These are phyloP conservation scores for Mrakia blollopis DNA, from an alignment of 768 basidiomycete species.

Conservation along the genomic window DNA sequence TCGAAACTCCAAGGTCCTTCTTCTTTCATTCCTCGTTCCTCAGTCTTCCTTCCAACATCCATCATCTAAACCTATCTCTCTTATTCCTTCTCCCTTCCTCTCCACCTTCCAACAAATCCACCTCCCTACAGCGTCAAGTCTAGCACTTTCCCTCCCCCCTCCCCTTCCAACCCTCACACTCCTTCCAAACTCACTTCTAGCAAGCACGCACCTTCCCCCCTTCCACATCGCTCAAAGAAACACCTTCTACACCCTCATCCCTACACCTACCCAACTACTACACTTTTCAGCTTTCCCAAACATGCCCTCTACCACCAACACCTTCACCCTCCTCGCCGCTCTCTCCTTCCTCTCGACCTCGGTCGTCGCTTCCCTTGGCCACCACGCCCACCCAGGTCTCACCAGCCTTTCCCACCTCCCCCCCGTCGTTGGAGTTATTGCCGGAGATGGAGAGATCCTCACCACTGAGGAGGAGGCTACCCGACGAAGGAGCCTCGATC, in stretches of 20 bases:
- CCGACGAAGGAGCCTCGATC: constrained; percentile 18
- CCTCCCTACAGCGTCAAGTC: constrained; percentile 3
- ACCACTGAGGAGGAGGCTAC: background rate
- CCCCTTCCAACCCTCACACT: background rate
- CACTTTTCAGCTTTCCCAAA: too few species aligned
- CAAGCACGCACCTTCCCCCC: constrained; percentile 14
- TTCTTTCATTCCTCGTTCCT: background rate
- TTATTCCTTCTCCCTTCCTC: background rate
- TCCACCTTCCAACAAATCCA: constrained; percentile 4
- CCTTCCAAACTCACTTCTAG: background rate
- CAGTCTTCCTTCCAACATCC: background rate
- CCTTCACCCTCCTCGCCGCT: constrained; percentile 7
- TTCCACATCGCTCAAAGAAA: background rate
- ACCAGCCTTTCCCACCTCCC: constrained; percentile 32
- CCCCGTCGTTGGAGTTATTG: constrained; percentile 13
- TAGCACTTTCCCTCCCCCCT: background rate
- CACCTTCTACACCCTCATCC: background rate
- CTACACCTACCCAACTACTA: background rate
- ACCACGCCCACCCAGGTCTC: constrained; percentile 30
- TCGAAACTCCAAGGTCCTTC: background rate
- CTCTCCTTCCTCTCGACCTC: background rate
- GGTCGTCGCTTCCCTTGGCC: constrained; percentile 29
- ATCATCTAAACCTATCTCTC: background rate
- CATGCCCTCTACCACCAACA: background rate
- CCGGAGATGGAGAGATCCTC: constrained; percentile 13